Evolutionary conservation across 192 early-diverging fungal species (phyloP), one percentile per base, ranked within the genome.

Genomic region (Ambispora gerdemannii): DNA sequence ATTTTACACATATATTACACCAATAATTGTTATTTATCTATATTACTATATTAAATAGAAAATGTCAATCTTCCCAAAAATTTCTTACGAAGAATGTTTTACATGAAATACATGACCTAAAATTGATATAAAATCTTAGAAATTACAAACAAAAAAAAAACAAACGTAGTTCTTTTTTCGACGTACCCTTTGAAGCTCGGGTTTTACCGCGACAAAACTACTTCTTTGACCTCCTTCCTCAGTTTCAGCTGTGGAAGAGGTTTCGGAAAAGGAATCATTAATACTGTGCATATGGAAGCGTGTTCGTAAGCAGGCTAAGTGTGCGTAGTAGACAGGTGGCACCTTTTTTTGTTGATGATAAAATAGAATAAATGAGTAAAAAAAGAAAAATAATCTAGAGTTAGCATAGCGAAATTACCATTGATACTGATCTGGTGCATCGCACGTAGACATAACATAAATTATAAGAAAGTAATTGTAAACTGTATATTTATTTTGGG

Each of bases 381-480:
- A 10, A 10, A 15, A 10, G 7, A 43, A 43, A 43, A 43, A 15
- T 15, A 6, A 43, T 43, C 38, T 43, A 10, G 6, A 43, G 6
- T 43, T 10, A 6, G 15, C 38, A 43, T 43, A n/a, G n/a, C n/a
- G n/a, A 43, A 43, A 43, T 43, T 65, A 69, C 80, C 19, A 95
- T 82, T 19, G 86, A 89, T n/a, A 95, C 93, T 1, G 87, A 84
- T 49, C 93, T 85, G 0, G 93, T 91, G 64, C 93, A 93, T 49
- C 91, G 84, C 27, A 89, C 88, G 74, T 93, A 97, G 15, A 91
- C 79, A 73, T 92, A 94, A 78, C 93, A 95, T 34, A 95, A 79
- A 4, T 88, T 79, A 78, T 93, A 95, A 0, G 93, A 93, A 25
- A 97, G 77, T 66, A 83, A 76, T 75, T 95, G 92, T 20, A 97